Evolutionary conservation across 768 basidiomycete species (phyloP).

Genomic region (Porphyrellus cyaneotinctus): DNA sequence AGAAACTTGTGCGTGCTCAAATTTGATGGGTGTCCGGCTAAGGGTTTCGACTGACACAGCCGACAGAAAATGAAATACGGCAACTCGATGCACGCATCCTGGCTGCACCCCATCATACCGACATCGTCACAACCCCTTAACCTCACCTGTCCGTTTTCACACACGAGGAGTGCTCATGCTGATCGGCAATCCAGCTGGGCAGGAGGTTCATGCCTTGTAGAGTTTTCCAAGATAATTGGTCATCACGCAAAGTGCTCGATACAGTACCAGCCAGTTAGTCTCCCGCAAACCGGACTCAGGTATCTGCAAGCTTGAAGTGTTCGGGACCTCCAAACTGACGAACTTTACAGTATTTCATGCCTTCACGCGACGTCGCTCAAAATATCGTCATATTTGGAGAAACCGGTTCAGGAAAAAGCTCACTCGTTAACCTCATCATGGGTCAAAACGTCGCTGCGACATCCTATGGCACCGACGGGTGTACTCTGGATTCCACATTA

Average conservation of each 20-base stretch:
- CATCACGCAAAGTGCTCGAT: not conserved
- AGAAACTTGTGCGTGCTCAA: not conserved
- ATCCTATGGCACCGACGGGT: constrained; percentile 33
- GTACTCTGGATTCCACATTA: constrained; percentile 32
- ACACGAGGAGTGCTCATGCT: constrained; percentile 22
- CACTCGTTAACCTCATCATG: constrained; percentile 41
- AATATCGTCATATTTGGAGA: constrained; percentile 33
- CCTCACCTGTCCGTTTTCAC: not conserved
- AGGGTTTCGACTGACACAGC: not conserved
- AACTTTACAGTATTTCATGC: constrained; percentile 14
- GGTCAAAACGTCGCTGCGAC: constrained; percentile 27
- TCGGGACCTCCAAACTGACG: constrained; percentile 2
- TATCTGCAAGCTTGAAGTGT: constrained; percentile 3
- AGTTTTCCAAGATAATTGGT: constrained; percentile 1
- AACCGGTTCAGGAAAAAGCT: constrained; percentile 39
- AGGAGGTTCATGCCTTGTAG: not conserved
- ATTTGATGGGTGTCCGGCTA: not conserved
- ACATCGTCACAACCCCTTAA: not conserved
- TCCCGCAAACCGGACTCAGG: constrained; percentile 3
- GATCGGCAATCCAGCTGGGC: not conserved
- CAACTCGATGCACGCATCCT: too few relatives aligned
- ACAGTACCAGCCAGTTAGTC: not conserved
- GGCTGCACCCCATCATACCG: too few relatives aligned
- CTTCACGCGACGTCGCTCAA: constrained; percentile 11
- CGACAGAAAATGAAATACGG: not conserved